Percentiles rank a stretch among this genome's conserved stretches.
These are phyloP conservation scores for Didymella sp. DNA, from an alignment of 2,329 filamentous ascomycete species.

Conservation along the genomic window DNA sequence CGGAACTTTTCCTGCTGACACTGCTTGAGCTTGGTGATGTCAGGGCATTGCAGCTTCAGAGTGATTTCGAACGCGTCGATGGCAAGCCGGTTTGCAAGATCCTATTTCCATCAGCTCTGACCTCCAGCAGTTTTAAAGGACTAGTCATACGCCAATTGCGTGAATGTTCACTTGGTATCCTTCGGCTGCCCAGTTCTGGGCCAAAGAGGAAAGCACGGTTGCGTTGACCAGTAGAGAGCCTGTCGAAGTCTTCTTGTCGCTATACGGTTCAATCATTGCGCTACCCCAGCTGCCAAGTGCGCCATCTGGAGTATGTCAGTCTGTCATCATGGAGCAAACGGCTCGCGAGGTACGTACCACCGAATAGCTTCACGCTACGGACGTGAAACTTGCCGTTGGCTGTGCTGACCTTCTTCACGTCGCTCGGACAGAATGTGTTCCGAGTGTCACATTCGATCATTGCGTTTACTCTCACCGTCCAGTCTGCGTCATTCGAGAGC, in stretches of 20 bases:
- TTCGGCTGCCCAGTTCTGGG: constrained; percentile 64
- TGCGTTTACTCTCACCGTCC: constrained; percentile 69
- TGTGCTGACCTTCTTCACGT: constrained; percentile 55
- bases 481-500: constrained; percentile 60
- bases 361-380: constrained; percentile 73
- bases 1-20: constrained; percentile 66
- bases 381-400: constrained; percentile 62
- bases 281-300: constrained; percentile 75
- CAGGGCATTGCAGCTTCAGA: constrained; percentile 62
- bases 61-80: constrained; percentile 68
- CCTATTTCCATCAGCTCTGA: constrained; percentile 33
- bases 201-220: constrained; percentile 62
- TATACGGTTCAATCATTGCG: constrained; percentile 74
- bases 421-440: constrained; percentile 68
- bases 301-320: constrained; percentile 60
- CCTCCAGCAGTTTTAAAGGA: neutral
- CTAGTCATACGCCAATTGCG: constrained; percentile 62
- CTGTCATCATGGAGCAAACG: no score
- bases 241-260: constrained; percentile 65
- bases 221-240: constrained; percentile 72
- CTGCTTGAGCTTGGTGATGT: constrained; percentile 35
- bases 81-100: constrained; percentile 70
- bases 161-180: constrained; percentile 76
- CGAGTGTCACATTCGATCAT: constrained; percentile 72
- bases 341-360: constrained; percentile 54